phyloP scores from a whole-genome alignment of 2,329 filamentous ascomycete genomes.

The Boeremia exigua region DNA sequence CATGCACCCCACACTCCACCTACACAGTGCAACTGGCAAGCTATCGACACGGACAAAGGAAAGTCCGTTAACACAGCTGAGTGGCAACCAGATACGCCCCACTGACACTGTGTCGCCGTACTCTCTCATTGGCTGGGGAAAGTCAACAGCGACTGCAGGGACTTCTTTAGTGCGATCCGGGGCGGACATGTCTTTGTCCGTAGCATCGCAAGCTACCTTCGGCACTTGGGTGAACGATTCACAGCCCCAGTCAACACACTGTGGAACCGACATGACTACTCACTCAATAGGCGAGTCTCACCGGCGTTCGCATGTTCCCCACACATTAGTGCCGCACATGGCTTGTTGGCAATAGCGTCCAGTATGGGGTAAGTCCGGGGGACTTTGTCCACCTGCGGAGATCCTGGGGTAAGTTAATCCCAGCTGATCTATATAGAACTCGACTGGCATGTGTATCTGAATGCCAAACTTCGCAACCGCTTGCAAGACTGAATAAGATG shows the following conservation, averaged over 20 bases:
- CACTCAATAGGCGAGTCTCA: no score
- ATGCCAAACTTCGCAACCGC: no score
- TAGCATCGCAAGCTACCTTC: slow-evolving; percentile 7
- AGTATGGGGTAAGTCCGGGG: slow-evolving; percentile 36
- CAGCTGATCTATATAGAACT: slow-evolving; percentile 23
- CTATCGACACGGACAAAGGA: not conserved
- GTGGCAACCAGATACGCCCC: no score
- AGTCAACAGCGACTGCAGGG: not conserved
- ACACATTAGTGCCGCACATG: not conserved
- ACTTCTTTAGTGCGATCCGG: not conserved
- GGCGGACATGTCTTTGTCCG: slow-evolving; percentile 23
- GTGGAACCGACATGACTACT: no score
- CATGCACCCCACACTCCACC: not conserved
- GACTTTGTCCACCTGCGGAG: slow-evolving; percentile 10
- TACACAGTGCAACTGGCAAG: not conserved
- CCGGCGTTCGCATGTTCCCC: not conserved
- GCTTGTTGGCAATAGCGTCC: slow-evolving; percentile 2
- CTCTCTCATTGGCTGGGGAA: slow-evolving; percentile 1
- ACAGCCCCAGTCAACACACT: no score
- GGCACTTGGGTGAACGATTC: no score
- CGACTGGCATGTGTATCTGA: no score
- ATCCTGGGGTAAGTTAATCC: slow-evolving; percentile 32
- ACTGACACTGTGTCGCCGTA: no score
- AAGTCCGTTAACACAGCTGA: no score
- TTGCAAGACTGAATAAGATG: slow-evolving; percentile 13